A percentile compares a stretch with the other conserved stretches of the same genome.
Evolutionary conservation across 768 basidiomycete species (phyloP).

Genomic region (Panaeolus papilionaceus): DNA sequence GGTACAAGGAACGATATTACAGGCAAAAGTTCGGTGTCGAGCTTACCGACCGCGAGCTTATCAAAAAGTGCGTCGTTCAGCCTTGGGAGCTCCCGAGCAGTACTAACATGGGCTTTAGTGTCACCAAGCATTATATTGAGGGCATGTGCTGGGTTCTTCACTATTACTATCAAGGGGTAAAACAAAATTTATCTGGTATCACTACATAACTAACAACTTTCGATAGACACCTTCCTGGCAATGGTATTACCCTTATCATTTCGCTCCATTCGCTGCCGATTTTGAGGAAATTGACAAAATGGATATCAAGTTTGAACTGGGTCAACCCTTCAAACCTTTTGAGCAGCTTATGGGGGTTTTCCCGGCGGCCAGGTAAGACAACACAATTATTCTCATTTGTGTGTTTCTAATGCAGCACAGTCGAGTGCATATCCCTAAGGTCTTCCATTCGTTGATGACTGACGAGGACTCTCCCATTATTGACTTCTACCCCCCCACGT

Average conservation of each 20-base stretch:
- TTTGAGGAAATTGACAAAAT: constrained; percentile 81
- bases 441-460: constrained; percentile 89
- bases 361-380: constrained; percentile 82
- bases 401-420: constrained; percentile 42
- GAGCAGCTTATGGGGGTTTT: constrained; percentile 99
- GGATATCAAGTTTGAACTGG: constrained; percentile 79
- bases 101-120: constrained; percentile 46
- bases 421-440: constrained; percentile 84
- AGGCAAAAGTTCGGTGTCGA: constrained; percentile 88
- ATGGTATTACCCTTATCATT: constrained; percentile 99
- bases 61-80: constrained; percentile 61
- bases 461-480: constrained; percentile 89
- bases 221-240: constrained; percentile 90
- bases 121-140: constrained; percentile 88
- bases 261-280: constrained; percentile 97
- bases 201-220: constrained; percentile 19
- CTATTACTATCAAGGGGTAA: constrained; percentile 98
- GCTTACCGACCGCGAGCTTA: constrained; percentile 71
- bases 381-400: constrained; percentile 18
- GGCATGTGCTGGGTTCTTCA: constrained; percentile 95
- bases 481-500: constrained; percentile 92
- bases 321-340: constrained; percentile 94
- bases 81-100: not conserved
- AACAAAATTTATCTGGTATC: constrained; percentile 27
- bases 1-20: constrained; percentile 96